Evolutionary conservation across 306 rosid genomes (phyloP).

Genomic region (Canavalia ensiformis): DNA sequence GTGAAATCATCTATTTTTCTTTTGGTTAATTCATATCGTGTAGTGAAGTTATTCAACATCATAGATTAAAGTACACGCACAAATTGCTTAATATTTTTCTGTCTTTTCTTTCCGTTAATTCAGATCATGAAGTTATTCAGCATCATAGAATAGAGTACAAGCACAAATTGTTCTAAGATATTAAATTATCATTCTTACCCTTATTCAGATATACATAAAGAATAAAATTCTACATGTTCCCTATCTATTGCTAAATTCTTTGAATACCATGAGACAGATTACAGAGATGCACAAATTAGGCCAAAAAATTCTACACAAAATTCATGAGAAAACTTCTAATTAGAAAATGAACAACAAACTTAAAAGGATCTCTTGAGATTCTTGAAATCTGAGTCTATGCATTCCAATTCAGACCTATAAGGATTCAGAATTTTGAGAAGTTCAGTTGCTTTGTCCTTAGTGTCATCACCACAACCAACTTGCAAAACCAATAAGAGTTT

Average conservation of each 20-base stretch:
- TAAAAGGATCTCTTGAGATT: slow-evolving; percentile 70
- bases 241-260: slow-evolving; percentile 26
- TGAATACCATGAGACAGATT: slow-evolving; percentile 38
- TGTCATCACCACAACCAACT: slow-evolving; percentile 68
- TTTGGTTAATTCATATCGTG: no score
- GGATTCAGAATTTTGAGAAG: slow-evolving; percentile 79
- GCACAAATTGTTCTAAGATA: slow-evolving; percentile 8
- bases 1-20: no score
- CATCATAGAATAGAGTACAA: neutral
- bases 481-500: slow-evolving; percentile 75
- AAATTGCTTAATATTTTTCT: neutral
- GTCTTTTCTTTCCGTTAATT: neutral
- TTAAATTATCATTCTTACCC: slow-evolving; percentile 24
- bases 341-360: neutral
- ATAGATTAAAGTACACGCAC: no score
- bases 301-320: slow-evolving; percentile 25
- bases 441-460: slow-evolving; percentile 71
- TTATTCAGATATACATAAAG: slow-evolving; percentile 45
- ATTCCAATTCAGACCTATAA: slow-evolving; percentile 69
- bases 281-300: neutral
- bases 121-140: slow-evolving; percentile 7
- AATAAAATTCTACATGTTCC: slow-evolving; percentile 35
- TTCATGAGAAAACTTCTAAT: neutral
- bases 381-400: slow-evolving; percentile 82
- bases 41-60: no score